Conservation (phyloP, 495 filamentous ascomycete genomes). For the Tuber magnatum region DNA sequence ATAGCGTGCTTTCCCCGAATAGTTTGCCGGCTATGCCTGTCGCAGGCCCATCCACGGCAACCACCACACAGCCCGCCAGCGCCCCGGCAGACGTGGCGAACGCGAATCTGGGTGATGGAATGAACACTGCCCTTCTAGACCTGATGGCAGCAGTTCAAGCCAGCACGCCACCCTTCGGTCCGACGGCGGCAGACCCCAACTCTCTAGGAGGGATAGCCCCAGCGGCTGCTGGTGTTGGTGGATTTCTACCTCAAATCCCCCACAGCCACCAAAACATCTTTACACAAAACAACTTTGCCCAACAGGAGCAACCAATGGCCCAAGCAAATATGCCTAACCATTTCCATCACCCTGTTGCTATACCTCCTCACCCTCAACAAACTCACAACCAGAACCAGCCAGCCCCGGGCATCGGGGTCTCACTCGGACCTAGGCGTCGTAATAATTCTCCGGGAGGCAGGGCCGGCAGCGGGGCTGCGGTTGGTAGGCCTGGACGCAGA, state of each 20-base stretch:
- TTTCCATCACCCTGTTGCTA: neutral
- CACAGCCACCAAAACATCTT: neutral
- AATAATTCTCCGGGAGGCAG: slow-evolving; percentile 33
- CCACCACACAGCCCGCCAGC: neutral
- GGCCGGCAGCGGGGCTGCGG: slow-evolving; percentile 17
- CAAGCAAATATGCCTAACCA: neutral
- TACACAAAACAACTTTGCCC: neutral
- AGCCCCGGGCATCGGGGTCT: slow-evolving; percentile 4
- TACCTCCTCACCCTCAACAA: neutral
- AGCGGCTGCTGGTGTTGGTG: neutral
- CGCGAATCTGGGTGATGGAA: neutral
- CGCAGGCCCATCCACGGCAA: neutral
- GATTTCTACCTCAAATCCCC: neutral
- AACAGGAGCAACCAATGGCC: neutral
- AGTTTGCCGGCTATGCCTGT: neutral
- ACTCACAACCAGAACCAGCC: slow-evolving; percentile 19
- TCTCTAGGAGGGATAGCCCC: neutral
- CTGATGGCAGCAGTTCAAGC: slow-evolving; percentile 1
- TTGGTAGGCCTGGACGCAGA: slow-evolving; percentile 25
- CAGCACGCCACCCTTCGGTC: neutral
- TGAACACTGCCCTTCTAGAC: neutral
- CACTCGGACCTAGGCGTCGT: slow-evolving; percentile 20
- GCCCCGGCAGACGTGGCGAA: neutral
- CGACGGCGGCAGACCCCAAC: neutral
- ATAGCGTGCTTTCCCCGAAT: neutral